Percentiles rank a stretch among this genome's conserved stretches.
phyloP scores from a whole-genome alignment of 1,284 basidiomycete genomes.

The Tilletia indica region DNA sequence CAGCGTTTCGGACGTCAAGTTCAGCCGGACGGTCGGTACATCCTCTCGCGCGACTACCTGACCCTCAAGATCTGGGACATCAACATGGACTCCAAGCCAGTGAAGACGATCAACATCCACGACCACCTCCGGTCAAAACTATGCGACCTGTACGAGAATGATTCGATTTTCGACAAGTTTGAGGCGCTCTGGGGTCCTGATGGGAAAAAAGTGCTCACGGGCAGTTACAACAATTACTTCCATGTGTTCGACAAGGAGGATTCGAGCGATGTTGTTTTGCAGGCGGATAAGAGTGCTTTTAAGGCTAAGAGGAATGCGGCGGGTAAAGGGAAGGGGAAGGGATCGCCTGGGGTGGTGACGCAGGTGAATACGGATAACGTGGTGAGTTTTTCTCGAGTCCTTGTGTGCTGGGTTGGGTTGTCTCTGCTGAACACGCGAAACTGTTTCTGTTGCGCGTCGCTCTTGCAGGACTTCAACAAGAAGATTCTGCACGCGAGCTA shows the following conservation, averaged over 20 bases:
- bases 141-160: constrained; percentile 98
- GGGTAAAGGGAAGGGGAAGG: constrained; percentile 74
- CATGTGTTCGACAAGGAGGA: constrained; percentile 96
- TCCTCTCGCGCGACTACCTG: constrained; percentile 92
- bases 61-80: constrained; percentile 99
- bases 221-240: constrained; percentile 99
- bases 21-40: constrained; percentile 97
- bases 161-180: constrained; percentile 99
- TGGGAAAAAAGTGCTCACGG: constrained; percentile 63
- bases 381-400: constrained; percentile 14
- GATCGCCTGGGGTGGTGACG: constrained; percentile 63
- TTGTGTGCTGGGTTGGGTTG: not conserved
- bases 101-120: constrained; percentile 98
- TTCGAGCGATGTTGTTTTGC: constrained; percentile 84
- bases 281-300: constrained; percentile 99
- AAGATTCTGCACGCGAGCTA: constrained; percentile 85
- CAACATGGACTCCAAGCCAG: constrained; percentile 94
- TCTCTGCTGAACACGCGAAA: too few species aligned
- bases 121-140: constrained; percentile 96
- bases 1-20: constrained; percentile 99
- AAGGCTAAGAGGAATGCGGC: constrained; percentile 87
- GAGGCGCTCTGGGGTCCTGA: constrained; percentile 59
- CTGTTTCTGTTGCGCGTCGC: not conserved
- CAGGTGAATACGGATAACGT: constrained; percentile 53
- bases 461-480: constrained; percentile 75